Percentiles rank a stretch among this genome's conserved stretches.
Evolutionary conservation across 345 rosid genomes (phyloP).

Genomic region (Hevea brasiliensis): DNA sequence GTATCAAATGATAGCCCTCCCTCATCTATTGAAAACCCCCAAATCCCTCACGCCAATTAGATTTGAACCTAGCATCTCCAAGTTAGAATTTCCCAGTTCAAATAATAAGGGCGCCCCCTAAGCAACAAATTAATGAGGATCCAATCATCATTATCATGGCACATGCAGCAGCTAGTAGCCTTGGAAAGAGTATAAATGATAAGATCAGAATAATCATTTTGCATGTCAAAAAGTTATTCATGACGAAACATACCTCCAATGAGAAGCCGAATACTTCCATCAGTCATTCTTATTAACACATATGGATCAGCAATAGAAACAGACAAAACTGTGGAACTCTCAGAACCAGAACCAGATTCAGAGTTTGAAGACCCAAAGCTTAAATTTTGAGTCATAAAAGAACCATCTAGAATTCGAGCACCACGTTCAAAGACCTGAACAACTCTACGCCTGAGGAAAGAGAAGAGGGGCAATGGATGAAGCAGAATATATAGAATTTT

Average conservation of each 20-base stretch:
- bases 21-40: not conserved
- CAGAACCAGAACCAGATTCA: slow-evolving; percentile 69
- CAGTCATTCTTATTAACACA: slow-evolving; percentile 81
- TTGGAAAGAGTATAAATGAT: not conserved
- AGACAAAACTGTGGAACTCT: slow-evolving; percentile 59
- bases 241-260: slow-evolving; percentile 70
- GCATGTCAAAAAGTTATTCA: not conserved
- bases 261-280: slow-evolving; percentile 83
- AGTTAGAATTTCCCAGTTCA: not conserved
- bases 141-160: not conserved
- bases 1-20: not conserved
- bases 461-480: not conserved
- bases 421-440: slow-evolving; percentile 90
- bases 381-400: slow-evolving; percentile 92
- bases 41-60: not conserved
- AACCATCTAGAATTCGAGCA: slow-evolving; percentile 92
- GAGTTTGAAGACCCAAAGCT: slow-evolving; percentile 68
- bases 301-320: slow-evolving; percentile 97
- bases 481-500: not conserved
- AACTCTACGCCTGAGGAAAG: slow-evolving; percentile 76
- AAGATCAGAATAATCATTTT: not conserved
- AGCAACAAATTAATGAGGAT: slow-evolving; percentile 1
- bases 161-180: not conserved
- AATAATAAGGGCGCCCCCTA: not conserved
- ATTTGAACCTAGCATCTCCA: not conserved